A percentile compares a stretch with the other conserved stretches of the same genome.
phyloP scores from a whole-genome alignment of 2,329 filamentous ascomycete species.

The Talaromyces pinophilus region DNA sequence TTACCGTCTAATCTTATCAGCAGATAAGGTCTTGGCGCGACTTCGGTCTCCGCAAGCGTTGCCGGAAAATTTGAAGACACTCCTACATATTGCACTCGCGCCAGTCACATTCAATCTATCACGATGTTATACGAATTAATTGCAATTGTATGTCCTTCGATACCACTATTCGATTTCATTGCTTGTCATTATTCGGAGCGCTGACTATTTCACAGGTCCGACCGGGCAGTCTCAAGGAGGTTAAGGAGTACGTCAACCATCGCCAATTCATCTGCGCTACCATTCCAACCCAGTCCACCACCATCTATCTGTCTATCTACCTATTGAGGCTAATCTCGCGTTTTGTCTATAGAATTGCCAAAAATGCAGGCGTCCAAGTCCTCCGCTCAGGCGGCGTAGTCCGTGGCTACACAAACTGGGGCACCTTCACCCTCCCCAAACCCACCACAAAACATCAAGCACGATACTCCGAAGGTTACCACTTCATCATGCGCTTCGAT shows the following conservation, averaged over 20 bases:
- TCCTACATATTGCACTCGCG: conserved; percentile 19
- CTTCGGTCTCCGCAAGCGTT: conserved; percentile 1
- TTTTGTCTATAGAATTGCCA: conserved; percentile 68
- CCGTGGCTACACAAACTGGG: conserved; percentile 93
- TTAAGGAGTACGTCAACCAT: conserved; percentile 76
- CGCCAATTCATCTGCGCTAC: conserved; percentile 18
- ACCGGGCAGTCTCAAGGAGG: conserved; percentile 83
- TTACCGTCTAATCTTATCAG: conserved; percentile 10
- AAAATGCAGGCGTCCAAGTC: conserved; percentile 78
- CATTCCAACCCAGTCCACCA: conserved; percentile 8
- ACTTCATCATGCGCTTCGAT: conserved; percentile 98
- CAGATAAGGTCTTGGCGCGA: conserved; percentile 13
- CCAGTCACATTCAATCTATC: conserved; percentile 25
- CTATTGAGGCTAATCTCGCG: neutral
- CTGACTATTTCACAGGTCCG: conserved; percentile 67
- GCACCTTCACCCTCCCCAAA: conserved; percentile 81
- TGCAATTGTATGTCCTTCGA: conserved; percentile 71
- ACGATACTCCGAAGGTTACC: conserved; percentile 81
- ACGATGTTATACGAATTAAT: conserved; percentile 97
- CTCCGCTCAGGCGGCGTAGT: conserved; percentile 84
- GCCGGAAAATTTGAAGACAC: conserved; percentile 9
- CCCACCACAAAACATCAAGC: conserved; percentile 78
- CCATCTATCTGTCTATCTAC: neutral
- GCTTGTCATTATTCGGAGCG: neutral
- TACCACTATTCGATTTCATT: neutral